Percentiles rank a stretch among this genome's conserved stretches.
Conservation (phyloP, 2,329 filamentous ascomycete genomes). For the Pezicula neosporulosa region DNA sequence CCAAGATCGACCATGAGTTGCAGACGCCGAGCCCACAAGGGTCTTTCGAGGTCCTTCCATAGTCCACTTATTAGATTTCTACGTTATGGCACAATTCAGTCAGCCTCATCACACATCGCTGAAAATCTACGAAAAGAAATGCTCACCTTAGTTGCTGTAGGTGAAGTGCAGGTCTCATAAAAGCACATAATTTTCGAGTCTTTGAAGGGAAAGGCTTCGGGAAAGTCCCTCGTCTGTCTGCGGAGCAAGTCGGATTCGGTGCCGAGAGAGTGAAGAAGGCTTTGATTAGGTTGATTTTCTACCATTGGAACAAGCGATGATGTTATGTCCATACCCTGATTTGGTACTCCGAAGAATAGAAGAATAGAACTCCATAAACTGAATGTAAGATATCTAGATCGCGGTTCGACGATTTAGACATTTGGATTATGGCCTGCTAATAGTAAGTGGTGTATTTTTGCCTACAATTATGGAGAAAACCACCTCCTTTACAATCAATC, state of each 20-base stretch:
- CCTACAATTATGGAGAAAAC: neutral
- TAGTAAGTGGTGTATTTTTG: neutral
- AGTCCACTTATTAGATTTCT: neutral
- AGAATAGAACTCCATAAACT: slow-evolving; percentile 15
- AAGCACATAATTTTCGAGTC: slow-evolving; percentile 10
- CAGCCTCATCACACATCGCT: neutral
- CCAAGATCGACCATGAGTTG: neutral
- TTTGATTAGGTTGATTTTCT: slow-evolving; percentile 3
- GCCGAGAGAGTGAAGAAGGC: neutral
- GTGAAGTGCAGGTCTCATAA: slow-evolving; percentile 23
- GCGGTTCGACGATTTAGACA: neutral
- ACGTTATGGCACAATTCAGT: no score
- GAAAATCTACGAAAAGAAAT: neutral
- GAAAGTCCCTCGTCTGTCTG: slow-evolving; percentile 8
- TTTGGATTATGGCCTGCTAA: neutral
- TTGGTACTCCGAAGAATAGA: slow-evolving; percentile 18
- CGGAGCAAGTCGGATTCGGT: slow-evolving; percentile 3
- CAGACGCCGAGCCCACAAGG: neutral
- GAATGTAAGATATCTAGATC: neutral
- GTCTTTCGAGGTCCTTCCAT: neutral
- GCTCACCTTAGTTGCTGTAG: slow-evolving; percentile 11
- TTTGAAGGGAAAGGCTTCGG: neutral
- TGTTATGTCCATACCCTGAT: slow-evolving; percentile 17
- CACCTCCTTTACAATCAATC: no score
- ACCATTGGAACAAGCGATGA: slow-evolving; percentile 19